These are phyloP conservation scores for Grifola frondosa DNA, from an alignment of 1,284 basidiomycete species.

Conservation along the genomic window DNA sequence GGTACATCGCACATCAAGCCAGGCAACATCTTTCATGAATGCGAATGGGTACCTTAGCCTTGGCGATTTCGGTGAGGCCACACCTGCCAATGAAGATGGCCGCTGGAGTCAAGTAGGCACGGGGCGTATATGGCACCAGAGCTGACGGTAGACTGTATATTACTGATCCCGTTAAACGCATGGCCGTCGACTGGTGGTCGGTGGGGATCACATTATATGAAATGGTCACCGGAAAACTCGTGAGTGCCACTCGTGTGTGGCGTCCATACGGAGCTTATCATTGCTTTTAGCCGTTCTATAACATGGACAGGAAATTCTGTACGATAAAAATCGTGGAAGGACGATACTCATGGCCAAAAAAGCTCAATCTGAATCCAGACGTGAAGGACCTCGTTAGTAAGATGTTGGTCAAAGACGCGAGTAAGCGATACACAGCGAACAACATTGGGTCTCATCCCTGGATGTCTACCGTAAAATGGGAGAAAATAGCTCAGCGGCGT, in stretches of 20 bases:
- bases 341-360: conserved; percentile 13
- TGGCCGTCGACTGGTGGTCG: conserved; percentile 75
- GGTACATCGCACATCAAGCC: conserved; percentile 85
- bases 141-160: conserved; percentile 47
- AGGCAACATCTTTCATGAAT: conserved; percentile 76
- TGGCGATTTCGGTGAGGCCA: conserved; percentile 71
- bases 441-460: no score
- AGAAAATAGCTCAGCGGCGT: conserved; percentile 37
- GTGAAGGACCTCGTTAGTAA: conserved; percentile 41
- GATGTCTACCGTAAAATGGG: conserved; percentile 51
- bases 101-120: conserved; percentile 58
- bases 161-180: conserved; percentile 43
- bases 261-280: neutral
- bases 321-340: neutral
- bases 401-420: no score
- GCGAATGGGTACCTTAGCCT: conserved; percentile 63
- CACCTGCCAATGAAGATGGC: conserved; percentile 47
- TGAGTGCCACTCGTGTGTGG: conserved; percentile 26
- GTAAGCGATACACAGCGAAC: no score
- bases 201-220: conserved; percentile 76
- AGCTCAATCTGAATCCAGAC: conserved; percentile 33
- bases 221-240: conserved; percentile 63
- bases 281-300: conserved; percentile 33
- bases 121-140: conserved; percentile 75
- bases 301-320: conserved; percentile 17